These are phyloP conservation scores for Candida nitratophila DNA, from an alignment of 805 yeast species.

Conservation along the genomic window DNA sequence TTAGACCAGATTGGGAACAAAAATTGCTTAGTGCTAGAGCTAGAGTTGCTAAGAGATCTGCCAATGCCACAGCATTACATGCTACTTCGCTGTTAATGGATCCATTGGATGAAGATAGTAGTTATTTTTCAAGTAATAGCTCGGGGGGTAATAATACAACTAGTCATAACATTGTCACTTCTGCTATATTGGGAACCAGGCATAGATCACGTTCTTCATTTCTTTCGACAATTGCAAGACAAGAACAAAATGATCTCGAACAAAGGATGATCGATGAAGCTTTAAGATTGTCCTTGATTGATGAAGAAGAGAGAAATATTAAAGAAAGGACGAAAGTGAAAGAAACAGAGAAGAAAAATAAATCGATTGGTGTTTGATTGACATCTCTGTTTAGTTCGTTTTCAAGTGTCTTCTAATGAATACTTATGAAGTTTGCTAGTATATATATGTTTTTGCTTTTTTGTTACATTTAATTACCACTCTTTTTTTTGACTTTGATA, in stretches of 20 bases:
- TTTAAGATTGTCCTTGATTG: slow-evolving; percentile 62
- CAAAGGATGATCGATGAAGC: slow-evolving; percentile 84
- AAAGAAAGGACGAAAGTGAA: slow-evolving; percentile 14
- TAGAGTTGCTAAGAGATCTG: slow-evolving; percentile 77
- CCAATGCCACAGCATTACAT: slow-evolving; percentile 91
- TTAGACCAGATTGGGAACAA: slow-evolving; percentile 90
- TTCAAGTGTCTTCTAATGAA: not conserved
- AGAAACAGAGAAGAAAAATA: not conserved
- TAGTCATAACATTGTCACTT: too few relatives aligned
- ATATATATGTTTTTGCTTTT: too few relatives aligned
- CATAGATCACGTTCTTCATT: slow-evolving; percentile 1
- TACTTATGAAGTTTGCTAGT: too few relatives aligned
- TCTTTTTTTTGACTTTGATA: too few relatives aligned
- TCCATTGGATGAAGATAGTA: not conserved
- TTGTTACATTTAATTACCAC: too few relatives aligned
- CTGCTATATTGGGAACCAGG: slow-evolving; percentile 5
- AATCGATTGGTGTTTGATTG: not conserved
- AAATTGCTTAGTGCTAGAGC: slow-evolving; percentile 66
- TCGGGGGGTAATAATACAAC: slow-evolving; percentile 1
- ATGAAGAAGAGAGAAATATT: slow-evolving; percentile 50
- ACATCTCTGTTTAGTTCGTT: not conserved
- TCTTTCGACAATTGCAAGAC: slow-evolving; percentile 5
- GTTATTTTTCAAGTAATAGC: not conserved
- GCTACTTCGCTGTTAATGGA: slow-evolving; percentile 66
- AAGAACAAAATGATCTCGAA: slow-evolving; percentile 40